Percentiles rank a stretch among this genome's conserved stretches.
These are phyloP conservation scores for Hansenula anomala DNA, from an alignment of 1,139 yeast genomes.

Conservation along the genomic window DNA sequence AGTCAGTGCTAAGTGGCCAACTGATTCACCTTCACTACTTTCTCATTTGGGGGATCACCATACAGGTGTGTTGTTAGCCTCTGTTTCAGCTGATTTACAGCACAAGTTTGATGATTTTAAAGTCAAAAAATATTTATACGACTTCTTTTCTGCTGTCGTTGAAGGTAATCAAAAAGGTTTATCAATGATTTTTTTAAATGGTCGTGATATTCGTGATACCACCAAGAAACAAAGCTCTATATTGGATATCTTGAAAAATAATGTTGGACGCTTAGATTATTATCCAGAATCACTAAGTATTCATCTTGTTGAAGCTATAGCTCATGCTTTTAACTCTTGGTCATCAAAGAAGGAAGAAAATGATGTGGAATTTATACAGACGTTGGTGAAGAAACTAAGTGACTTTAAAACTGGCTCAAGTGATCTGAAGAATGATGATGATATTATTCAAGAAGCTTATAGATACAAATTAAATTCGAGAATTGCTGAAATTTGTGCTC, in stretches of 20 bases:
- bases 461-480: slow-evolving; percentile 57
- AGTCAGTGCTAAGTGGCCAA: slow-evolving; percentile 57
- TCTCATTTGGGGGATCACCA: slow-evolving; percentile 71
- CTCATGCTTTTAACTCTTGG: slow-evolving; percentile 68
- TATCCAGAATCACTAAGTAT: slow-evolving; percentile 47
- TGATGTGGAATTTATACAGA: slow-evolving; percentile 47
- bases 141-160: slow-evolving; percentile 72
- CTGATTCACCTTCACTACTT: slow-evolving; percentile 67
- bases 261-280: slow-evolving; percentile 44
- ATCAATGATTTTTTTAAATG: slow-evolving; percentile 71
- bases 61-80: slow-evolving; percentile 54
- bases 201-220: slow-evolving; percentile 45
- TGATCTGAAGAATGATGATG: slow-evolving; percentile 15
- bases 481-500: slow-evolving; percentile 70
- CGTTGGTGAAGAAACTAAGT: slow-evolving; percentile 37
- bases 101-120: slow-evolving; percentile 53
- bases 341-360: slow-evolving; percentile 48
- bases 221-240: slow-evolving; percentile 32
- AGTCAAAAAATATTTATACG: slow-evolving; percentile 56
- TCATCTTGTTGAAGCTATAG: slow-evolving; percentile 60
- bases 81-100: slow-evolving; percentile 56
- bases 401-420: slow-evolving; percentile 19
- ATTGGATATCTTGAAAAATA: slow-evolving; percentile 54
- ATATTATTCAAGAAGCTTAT: slow-evolving; percentile 44
- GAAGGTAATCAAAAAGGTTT: slow-evolving; percentile 84